Evolutionary conservation across 495 filamentous ascomycete species (phyloP).

Genomic region (Bacidia gigantensis): DNA sequence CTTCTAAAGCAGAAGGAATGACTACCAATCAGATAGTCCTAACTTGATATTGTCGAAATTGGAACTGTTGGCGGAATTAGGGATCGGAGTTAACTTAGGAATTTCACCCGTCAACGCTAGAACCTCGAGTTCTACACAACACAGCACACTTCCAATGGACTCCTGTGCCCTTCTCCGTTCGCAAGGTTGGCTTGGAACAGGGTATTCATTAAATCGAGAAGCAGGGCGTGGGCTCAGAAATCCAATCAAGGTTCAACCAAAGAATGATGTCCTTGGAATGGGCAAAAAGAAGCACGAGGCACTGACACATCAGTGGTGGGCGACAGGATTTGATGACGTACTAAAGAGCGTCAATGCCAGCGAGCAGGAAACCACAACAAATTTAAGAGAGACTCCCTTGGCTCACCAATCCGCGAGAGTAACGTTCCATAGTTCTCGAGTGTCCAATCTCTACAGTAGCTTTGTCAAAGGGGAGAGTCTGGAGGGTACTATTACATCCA

Average conservation of each 20-base stretch:
- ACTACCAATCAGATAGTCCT: too few relatives aligned
- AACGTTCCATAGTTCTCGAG: too few relatives aligned
- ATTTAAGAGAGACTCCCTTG: conserved; percentile 1
- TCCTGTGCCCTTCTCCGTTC: conserved; percentile 54
- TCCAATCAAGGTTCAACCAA: conserved; percentile 54
- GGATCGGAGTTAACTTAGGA: too few relatives aligned
- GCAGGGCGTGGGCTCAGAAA: conserved; percentile 43
- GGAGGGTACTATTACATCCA: conserved; percentile 39
- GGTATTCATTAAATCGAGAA: conserved; percentile 43
- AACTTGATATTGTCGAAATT: too few relatives aligned
- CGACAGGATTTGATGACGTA: conserved; percentile 65
- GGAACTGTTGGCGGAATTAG: too few relatives aligned
- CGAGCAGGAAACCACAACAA: conserved; percentile 33
- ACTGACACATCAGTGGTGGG: conserved; percentile 66
- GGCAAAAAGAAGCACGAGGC: conserved; percentile 44
- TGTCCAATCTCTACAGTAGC: conserved; percentile 67
- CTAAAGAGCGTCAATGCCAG: conserved; percentile 52
- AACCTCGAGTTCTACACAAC: too few relatives aligned
- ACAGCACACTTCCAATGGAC: conserved; percentile 42
- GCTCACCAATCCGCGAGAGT: conserved; percentile 4
- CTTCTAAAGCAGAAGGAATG: too few relatives aligned
- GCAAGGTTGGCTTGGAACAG: conserved; percentile 68
- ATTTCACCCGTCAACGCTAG: too few relatives aligned
- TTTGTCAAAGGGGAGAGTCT: conserved; percentile 68
- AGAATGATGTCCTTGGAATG: conserved; percentile 54